Base-by-base conservation (phyloP, 768 basidiomycete genomes). In the Sarcomyxa edulis region DNA sequence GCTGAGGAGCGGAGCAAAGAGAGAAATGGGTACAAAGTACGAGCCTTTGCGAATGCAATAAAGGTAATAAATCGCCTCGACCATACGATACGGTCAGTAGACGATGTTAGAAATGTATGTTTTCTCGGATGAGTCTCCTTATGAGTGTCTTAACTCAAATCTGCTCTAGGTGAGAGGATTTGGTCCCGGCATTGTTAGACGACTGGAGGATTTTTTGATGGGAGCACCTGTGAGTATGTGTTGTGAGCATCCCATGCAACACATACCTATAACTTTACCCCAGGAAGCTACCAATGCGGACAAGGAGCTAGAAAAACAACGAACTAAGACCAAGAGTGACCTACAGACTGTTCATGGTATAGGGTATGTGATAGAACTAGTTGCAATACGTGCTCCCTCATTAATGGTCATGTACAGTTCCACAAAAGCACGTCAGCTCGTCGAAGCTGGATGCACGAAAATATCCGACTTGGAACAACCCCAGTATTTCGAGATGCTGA, bases 11-110 rank as follows among this genome's bases (percentile, higher is more conserved):
- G 46, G 6, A 59, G 58, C 9, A 40, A 49, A 12, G 40, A 41
- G 10, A 40, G 58, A n/a, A 78, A 76, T 43, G 43, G 43, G 4
- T 76, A 63, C 60, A 77, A 74, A 58, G 54, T 77, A 12, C 62
- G 65, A 37, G 72, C 76, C 15, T 78, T 72, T 45, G 55, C 58
- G 30, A 64, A 55, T 40, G 76, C 76, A 3, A 74, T 79, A 37
- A 56, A 53, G 6, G 57, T 55, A 21, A 61, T 79, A 30, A 45
- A 55, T 20, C 46, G 56, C 26, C 47, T 75, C 3, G 53, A 69
- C 12, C 52, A 62, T 40, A 69, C 70, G 34, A 62, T 78, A 37
- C 60, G 51, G 29, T 65, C 71, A 6, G 67, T 60, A 24, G 59
- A 59, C 24, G 70, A 77, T 39, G 61, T 69, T 11, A 50, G 56